phyloP scores from a whole-genome alignment of 352 stramenopile species.

The Phytophthora citrophthora region DNA sequence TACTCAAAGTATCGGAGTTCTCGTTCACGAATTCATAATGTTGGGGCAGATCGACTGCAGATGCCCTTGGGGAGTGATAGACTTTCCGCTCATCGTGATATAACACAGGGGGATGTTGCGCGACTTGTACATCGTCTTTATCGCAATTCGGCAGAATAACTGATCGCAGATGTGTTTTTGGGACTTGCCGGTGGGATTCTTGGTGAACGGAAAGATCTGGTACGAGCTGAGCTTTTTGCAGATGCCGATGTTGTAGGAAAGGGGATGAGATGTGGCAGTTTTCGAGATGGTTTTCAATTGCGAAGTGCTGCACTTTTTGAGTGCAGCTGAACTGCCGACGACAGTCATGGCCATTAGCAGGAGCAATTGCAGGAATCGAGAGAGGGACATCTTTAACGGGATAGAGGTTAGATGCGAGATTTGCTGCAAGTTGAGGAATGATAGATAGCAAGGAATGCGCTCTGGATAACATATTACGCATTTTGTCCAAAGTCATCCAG shows the following conservation, averaged over 20 bases:
- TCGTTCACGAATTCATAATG: neutral
- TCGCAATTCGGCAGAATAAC: constrained; percentile 1
- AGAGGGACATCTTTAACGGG: neutral
- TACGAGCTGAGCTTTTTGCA: constrained; percentile 10
- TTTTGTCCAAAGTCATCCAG: no score
- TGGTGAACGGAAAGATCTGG: constrained; percentile 11
- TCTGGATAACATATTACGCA: neutral
- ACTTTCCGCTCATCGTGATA: neutral
- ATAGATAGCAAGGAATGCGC: neutral
- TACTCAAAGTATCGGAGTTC: neutral
- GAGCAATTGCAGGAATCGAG: neutral
- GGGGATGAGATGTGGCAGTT: neutral
- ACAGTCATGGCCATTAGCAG: neutral
- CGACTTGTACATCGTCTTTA: neutral
- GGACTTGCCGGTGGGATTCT: neutral
- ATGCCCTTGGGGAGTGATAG: neutral
- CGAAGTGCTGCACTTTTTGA: neutral
- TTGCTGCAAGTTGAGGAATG: constrained; percentile 8
- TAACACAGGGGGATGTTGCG: constrained; percentile 5
- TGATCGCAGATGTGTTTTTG: neutral
- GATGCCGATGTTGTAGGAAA: neutral
- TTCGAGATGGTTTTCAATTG: neutral
- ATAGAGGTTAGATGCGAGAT: neutral
- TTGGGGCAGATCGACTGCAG: constrained; percentile 8
- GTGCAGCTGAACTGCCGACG: neutral